Base-by-base conservation (phyloP, 1,284 basidiomycete species). In the Ceratobasidium sp. region DNA sequence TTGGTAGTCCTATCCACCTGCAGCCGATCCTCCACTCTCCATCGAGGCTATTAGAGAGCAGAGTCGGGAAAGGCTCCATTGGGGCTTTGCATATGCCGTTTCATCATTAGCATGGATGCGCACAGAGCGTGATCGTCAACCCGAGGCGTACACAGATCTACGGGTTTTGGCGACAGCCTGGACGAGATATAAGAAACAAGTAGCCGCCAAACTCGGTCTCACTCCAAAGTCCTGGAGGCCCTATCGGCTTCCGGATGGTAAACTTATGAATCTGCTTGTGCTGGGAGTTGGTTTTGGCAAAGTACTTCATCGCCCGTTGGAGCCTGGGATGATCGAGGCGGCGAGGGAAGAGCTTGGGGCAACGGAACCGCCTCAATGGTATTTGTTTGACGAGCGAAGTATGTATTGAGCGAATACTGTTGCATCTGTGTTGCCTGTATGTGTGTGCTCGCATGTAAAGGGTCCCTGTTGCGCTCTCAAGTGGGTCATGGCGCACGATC, bases 401-500 rank as follows among this genome's bases (percentile, higher is more conserved):
- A 29, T 22, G 25, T 54, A 54, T 54, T 54, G 52, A 54, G 13
- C n/a, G 52, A 54, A 29, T n/a, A 29, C 25, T 29, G 52, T 22
- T 54, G 40, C 40, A 11, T 43, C 9, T 43, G 40, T 43, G 40
- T 11, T 43, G 9, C 13, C 40, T 43, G 8, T 43, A 11, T 29
- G 25, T 29, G 25, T 29, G 25, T 29, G 25, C 25, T n/a, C n/a
- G n/a, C n/a, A n/a, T n/a, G n/a, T n/a, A n/a, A n/a, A n/a, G n/a
- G n/a, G n/a, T n/a, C n/a, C n/a, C n/a, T n/a, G n/a, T 40, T 40
- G 96, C 83, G 97, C 98, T 51, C 95, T 96, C 82, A 99, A 98
- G 87, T 99, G 97, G 97, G 95, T 97, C 64, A 93, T 99, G 81
- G 97, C 97, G 73, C 93, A 97, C 82, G 98, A 99, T 84, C 86